Evolutionary conservation across 352 stramenopile species (phyloP), one percentile per base, ranked within the genome.

Genomic region (Phytophthora melonis): DNA sequence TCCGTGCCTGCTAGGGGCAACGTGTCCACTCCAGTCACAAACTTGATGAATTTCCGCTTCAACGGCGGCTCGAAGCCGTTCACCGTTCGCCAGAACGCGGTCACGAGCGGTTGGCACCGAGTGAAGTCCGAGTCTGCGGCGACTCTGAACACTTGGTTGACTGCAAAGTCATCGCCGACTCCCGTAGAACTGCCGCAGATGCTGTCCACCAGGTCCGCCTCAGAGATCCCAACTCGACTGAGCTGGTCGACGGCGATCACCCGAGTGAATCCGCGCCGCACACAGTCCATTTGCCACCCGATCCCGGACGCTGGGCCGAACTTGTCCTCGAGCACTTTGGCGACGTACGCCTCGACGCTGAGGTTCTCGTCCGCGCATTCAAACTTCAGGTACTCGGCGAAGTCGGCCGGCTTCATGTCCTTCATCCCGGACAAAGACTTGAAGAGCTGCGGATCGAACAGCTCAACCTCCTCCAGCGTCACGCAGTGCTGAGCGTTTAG

Each of bases 21-120:
- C 2, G 84, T 90, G 27, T 89, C 86, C 9, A 92, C 81, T 3
- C 87, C 87, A 7, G 86, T 92, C 65, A 94, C 81, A 65, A 94
- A 94, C 66, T 93, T 91, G 63, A 94, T 67, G 8, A 92, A 73
- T 30, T 88, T 85, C 13, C 86, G 81, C 70, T 94, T 92, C 34
- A 88, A 32, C 41, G 36, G 49, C n/a, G 77, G 75, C 7, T 85
- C 74, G 11, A 92, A 91, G 11, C 47, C 58, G 59, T 83, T 85
- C n/a, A 92, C 84, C 4, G 65, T 76, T 8, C 66, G 43, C 86
- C 87, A 94, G 23, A 94, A 93, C 0, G 52, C 72, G 1, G 76
- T 68, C 21, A 57, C 41, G 9, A 94, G 63, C 11, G 83, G 78
- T 18, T 32, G 25, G 27, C 78, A 93, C 25, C 52, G 63, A 14